A percentile compares a stretch with the other conserved stretches of the same genome.
Evolutionary conservation across 2,329 filamentous ascomycete species (phyloP).

Genomic region (Curvularia hawaiiensis): DNA sequence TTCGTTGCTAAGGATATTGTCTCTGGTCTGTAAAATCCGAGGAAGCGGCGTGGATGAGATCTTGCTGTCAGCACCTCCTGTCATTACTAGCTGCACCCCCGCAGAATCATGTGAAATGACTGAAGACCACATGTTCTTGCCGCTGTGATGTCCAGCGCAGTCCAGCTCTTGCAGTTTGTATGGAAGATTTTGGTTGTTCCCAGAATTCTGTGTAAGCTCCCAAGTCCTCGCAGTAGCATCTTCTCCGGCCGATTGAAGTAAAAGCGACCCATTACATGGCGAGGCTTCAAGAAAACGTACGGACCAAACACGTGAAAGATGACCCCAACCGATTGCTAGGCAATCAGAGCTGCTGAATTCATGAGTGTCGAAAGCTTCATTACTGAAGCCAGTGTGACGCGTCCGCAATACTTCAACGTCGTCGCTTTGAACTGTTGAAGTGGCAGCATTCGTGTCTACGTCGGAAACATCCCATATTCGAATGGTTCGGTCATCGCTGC

Average conservation of each 20-base stretch:
- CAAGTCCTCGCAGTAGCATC: slow-evolving; percentile 79
- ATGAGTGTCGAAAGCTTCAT: slow-evolving; percentile 32
- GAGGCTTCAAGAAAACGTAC: slow-evolving; percentile 65
- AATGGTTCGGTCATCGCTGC: slow-evolving; percentile 92
- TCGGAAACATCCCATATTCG: slow-evolving; percentile 83
- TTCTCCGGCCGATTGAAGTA: slow-evolving; percentile 80
- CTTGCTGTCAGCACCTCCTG: slow-evolving; percentile 81
- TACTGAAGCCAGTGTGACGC: slow-evolving; percentile 54
- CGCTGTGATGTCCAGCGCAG: slow-evolving; percentile 70
- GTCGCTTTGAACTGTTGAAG: slow-evolving; percentile 29
- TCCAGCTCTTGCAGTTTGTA: slow-evolving; percentile 58
- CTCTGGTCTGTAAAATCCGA: slow-evolving; percentile 1
- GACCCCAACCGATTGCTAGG: slow-evolving; percentile 80
- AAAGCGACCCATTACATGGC: slow-evolving; percentile 45
- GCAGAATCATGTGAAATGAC: slow-evolving; percentile 10
- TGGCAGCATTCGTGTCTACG: slow-evolving; percentile 13
- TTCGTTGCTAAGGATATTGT: slow-evolving; percentile 1
- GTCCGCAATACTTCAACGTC: slow-evolving; percentile 30
- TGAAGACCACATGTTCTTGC: slow-evolving; percentile 88
- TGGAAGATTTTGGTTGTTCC: slow-evolving; percentile 5
- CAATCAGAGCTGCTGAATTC: slow-evolving; percentile 38
- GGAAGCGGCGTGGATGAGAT: slow-evolving; percentile 45
- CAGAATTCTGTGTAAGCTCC: slow-evolving; percentile 46
- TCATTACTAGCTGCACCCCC: slow-evolving; percentile 23
- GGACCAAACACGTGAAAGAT: slow-evolving; percentile 88